Evolutionary conservation across 2,329 filamentous ascomycete genomes (phyloP), one percentile per base, ranked within the genome.

Genomic region (Beauveria australis): DNA sequence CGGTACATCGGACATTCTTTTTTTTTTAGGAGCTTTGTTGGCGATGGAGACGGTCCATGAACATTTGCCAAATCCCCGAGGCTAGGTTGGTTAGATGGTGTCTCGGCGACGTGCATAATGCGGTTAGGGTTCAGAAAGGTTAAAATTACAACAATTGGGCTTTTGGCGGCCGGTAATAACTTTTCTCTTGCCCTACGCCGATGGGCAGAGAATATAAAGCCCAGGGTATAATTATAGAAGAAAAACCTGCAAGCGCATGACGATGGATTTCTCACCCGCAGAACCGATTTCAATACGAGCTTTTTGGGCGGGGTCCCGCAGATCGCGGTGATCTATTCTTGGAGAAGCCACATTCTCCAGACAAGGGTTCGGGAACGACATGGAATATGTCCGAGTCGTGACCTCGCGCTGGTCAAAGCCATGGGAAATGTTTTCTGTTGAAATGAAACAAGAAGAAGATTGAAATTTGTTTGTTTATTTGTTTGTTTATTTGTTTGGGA

Each of bases 321-420:
- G 55, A 58, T 58, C 46, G 47, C 37, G 33, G n/a, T 48, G 55
- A 58, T 58, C 55, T 58, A 58, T 58, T 58, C 55, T 51, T 58
- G 55, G 55, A 49, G 9, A 28, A 44, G 14, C 52, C 22, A 43
- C 37, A 12, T 6, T 37, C 33, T 37, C 33, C 33, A 19, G 43
- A 24, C 28, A 47, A 46, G 41, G 53, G 41, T 28, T 37, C 12
- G 33, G 33, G 14, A 37, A 37, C 33, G 14, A 9, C 28, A 5
- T 28, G 6, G 48, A n/a, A 5, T 37, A 5, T 5, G 30, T 33
- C 12, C 5, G 30, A 33, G 30, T 33, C 33, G 12, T 37, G 33
- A 12, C 5, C 10, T 12, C 33, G 33, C 12, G 12, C 33, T 14
- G 33, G 33, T 12, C 33, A 37, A 37, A 37, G 33, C 33, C 18